Evolutionary conservation across 352 stramenopile genomes (phyloP).

Genomic region (Phytophthora pseudosyringae): DNA sequence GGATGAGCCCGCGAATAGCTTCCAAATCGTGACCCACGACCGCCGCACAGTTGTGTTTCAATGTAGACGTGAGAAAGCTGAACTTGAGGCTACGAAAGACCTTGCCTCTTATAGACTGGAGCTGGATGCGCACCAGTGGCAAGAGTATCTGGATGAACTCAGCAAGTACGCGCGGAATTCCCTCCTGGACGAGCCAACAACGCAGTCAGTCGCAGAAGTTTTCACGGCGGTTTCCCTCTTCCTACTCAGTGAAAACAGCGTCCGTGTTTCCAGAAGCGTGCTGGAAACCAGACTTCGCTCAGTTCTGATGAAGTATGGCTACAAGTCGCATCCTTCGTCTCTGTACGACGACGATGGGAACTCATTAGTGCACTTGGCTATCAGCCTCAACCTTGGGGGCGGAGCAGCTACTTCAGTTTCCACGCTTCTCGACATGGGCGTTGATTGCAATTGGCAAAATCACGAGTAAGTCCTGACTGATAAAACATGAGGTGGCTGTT

Average conservation of each 20-base stretch:
- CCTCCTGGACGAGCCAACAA: neutral
- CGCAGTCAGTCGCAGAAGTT: neutral
- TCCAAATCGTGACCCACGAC: conserved; percentile 44
- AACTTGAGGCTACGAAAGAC: neutral
- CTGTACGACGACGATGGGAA: conserved; percentile 50
- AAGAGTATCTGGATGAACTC: conserved; percentile 57
- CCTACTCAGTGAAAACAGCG: conserved; percentile 6
- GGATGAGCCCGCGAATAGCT: conserved; percentile 34
- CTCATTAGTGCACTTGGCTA: conserved; percentile 57
- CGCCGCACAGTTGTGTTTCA: conserved; percentile 57
- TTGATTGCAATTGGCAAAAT: conserved; percentile 62
- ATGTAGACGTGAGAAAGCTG: conserved; percentile 27
- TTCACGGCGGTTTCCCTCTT: conserved; percentile 13
- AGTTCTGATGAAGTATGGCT: neutral
- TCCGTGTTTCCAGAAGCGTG: neutral
- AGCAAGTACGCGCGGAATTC: conserved; percentile 46
- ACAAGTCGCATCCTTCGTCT: neutral
- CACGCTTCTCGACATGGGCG: conserved; percentile 37
- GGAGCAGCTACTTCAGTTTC: conserved; percentile 26
- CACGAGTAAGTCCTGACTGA: conserved; percentile 46
- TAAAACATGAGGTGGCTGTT: neutral
- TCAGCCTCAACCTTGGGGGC: conserved; percentile 41
- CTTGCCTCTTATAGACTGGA: conserved; percentile 25
- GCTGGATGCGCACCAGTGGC: conserved; percentile 47
- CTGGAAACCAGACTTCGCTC: conserved; percentile 13